Evolutionary conservation across 768 basidiomycete species (phyloP), one percentile per base, ranked within the genome.

Genomic region (Kwoniella europaea): DNA sequence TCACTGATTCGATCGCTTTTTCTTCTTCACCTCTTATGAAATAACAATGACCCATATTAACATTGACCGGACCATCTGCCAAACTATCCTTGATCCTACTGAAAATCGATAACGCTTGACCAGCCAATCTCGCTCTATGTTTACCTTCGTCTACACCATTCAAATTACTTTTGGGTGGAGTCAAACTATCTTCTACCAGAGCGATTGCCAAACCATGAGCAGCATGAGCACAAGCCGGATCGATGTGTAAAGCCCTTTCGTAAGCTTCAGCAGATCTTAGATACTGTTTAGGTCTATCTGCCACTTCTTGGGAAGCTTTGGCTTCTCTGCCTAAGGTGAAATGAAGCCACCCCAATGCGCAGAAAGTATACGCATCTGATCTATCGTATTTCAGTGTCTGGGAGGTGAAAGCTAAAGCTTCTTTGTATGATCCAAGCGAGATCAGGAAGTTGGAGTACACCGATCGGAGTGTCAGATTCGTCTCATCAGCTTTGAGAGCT

Each of bases 31-130:
- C 96, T 62, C 93, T 87, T 20, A 89, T 88, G 79, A 93, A 96
- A 81, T 94, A 92, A 77, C 94, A 97, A 78, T 98, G 97, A 0
- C 95, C 97, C 87, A 98, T 95, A 82, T 99, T 99, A 79, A 93
- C 86, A 79, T 95, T 94, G 4, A 97, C 94, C 69, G 91, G 91
- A 7, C 92, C 93, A 54, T 89, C 88, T 68, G 89, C 88, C 64
- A 94, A 84, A 2, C 90, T 91, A 85, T 98, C 97, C 65, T 93
- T 88, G 63, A 98, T 91, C 84, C 96, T 93, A 2, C 90, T 91
- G 78, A 99, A 93, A 44, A 96, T 88, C 59, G 91, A 90, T 55
- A 99, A 84, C 0, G 97, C 96, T 63, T 97, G 93, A 7, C 93
- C 87, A 2, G 93, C 89, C 75, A 84, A 88, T 88, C 71, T 73